Percentiles rank a stretch among this genome's conserved stretches.
Evolutionary conservation across 805 yeast genomes (phyloP).

Genomic region (Ascoidea rubescens): DNA sequence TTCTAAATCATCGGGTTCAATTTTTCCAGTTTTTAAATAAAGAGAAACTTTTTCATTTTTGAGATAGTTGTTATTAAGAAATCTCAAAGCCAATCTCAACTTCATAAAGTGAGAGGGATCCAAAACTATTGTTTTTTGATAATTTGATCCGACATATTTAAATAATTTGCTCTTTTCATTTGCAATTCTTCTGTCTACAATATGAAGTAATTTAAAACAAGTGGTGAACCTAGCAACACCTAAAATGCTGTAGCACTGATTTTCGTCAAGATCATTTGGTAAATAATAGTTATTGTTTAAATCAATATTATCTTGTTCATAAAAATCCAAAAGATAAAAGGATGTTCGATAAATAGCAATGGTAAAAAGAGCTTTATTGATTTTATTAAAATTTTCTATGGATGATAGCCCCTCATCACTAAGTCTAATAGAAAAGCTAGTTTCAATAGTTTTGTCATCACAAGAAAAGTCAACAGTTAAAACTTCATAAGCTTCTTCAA

Average conservation of each 20-base stretch:
- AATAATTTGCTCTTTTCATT: background rate
- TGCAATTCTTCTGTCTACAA: background rate
- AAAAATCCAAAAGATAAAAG: background rate
- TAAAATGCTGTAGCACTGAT: background rate
- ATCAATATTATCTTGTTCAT: background rate
- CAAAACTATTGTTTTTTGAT: background rate
- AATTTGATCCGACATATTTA: background rate
- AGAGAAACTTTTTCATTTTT: background rate
- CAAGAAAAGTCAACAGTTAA: background rate
- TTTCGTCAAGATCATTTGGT: background rate
- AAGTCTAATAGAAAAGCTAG: background rate
- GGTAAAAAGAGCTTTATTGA: background rate
- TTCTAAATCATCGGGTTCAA: conserved; percentile 4
- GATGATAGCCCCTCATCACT: background rate
- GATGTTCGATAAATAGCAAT: background rate
- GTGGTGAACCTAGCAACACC: background rate
- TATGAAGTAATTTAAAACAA: background rate
- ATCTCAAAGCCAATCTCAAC: background rate
- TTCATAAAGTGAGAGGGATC: background rate
- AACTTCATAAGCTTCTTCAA: background rate
- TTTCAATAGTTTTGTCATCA: background rate
- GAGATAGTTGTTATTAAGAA: too few species aligned
- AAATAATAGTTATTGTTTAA: too few species aligned
- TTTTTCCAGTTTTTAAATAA: background rate
- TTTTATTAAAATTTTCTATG: too few species aligned